These are phyloP conservation scores for Scheffersomyces parashehatae DNA, from an alignment of 1,139 yeast species.

Conservation along the genomic window DNA sequence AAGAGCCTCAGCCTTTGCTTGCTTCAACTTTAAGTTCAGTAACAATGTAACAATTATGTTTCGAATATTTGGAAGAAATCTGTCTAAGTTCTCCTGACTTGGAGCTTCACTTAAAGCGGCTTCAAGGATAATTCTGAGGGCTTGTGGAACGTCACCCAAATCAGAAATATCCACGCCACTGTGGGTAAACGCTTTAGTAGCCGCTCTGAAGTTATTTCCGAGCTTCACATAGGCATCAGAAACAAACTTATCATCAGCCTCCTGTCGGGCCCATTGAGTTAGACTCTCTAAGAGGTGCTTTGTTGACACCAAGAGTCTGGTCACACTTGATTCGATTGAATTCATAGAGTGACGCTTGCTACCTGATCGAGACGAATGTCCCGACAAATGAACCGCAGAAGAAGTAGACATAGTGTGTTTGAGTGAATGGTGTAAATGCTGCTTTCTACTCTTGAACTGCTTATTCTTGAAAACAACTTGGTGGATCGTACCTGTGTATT, in stretches of 20 bases:
- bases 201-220: constrained; percentile 91
- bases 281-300: constrained; percentile 81
- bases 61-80: constrained; percentile 80
- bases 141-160: constrained; percentile 75
- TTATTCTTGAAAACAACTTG: too few species aligned
- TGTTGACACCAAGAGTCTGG: constrained; percentile 81
- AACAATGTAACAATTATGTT: constrained; percentile 82
- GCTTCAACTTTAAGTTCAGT: constrained; percentile 80
- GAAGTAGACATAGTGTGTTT: constrained; percentile 1
- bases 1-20: constrained; percentile 50
- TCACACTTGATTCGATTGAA: constrained; percentile 81
- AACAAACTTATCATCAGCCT: constrained; percentile 79
- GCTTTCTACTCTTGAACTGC: too few species aligned
- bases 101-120: constrained; percentile 86
- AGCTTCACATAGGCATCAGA: constrained; percentile 89
- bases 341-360: constrained; percentile 42
- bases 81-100: constrained; percentile 77
- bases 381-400: not conserved
- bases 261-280: constrained; percentile 86
- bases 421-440: too few species aligned
- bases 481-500: too few species aligned
- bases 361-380: constrained; percentile 5
- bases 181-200: constrained; percentile 69
- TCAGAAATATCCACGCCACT: constrained; percentile 72
- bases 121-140: constrained; percentile 74